Percentiles rank a stretch among this genome's conserved stretches.
Conservation (phyloP, 179 eudicot genomes). For the Camellia oleifera region DNA sequence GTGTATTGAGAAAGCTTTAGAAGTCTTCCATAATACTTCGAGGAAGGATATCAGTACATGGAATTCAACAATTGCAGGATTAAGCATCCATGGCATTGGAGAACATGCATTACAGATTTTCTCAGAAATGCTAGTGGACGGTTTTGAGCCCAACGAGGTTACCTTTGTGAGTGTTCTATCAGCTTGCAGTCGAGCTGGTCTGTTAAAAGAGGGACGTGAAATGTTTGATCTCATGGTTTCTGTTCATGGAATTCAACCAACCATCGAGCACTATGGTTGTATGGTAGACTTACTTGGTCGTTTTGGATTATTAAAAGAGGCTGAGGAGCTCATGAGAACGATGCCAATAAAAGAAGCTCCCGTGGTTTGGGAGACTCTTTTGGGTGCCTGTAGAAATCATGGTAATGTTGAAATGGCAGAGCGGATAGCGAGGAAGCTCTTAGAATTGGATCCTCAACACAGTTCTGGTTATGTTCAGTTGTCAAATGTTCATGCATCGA, state of each 20-base stretch:
- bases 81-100: slow-evolving; percentile 30
- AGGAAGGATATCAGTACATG: slow-evolving; percentile 35
- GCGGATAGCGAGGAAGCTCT: slow-evolving; percentile 29
- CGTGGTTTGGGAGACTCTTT: slow-evolving; percentile 35
- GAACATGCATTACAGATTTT: slow-evolving; percentile 28
- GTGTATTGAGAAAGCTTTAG: slow-evolving; percentile 29
- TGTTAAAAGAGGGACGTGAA: slow-evolving; percentile 33
- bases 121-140: slow-evolving; percentile 24
- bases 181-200: slow-evolving; percentile 39
- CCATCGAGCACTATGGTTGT: slow-evolving; percentile 43
- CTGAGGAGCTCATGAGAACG: slow-evolving; percentile 25
- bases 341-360: slow-evolving; percentile 22
- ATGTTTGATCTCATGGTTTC: slow-evolving; percentile 30
- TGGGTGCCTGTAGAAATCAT: slow-evolving; percentile 35
- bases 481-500: slow-evolving; percentile 35
- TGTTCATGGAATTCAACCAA: slow-evolving; percentile 26
- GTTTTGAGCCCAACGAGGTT: slow-evolving; percentile 32
- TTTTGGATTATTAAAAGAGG: slow-evolving; percentile 33
- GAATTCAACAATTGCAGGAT: slow-evolving; percentile 40
- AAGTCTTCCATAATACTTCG: slow-evolving; percentile 24
- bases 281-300: slow-evolving; percentile 39
- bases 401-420: slow-evolving; percentile 34
- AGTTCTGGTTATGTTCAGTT: slow-evolving; percentile 36
- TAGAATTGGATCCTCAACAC: slow-evolving; percentile 30
- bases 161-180: slow-evolving; percentile 32